Conservation (phyloP, 306 rosid genomes). For the Pyrus bretschneideri region DNA sequence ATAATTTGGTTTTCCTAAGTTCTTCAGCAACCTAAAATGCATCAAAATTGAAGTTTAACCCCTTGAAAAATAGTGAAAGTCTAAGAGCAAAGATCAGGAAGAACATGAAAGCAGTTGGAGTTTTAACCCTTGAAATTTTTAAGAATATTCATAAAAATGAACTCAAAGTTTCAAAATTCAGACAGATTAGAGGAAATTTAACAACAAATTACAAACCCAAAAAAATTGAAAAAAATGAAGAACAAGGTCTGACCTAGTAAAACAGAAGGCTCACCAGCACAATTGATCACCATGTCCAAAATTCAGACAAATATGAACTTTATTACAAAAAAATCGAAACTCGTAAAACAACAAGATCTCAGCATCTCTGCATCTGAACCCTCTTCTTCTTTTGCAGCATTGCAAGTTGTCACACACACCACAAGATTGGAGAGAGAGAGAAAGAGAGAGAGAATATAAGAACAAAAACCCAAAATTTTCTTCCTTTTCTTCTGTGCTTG, state of each 20-base stretch:
- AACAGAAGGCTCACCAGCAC: not conserved
- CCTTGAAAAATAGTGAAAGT: not conserved
- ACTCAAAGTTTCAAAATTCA: not conserved
- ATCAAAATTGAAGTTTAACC: not conserved
- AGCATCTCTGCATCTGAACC: not conserved
- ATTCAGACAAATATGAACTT: not conserved
- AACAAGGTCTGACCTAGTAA: conserved; percentile 5
- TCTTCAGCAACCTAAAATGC: conserved; percentile 8
- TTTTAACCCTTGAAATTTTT: not conserved
- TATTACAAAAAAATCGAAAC: not conserved
- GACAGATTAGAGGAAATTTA: not conserved
- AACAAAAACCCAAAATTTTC: not conserved
- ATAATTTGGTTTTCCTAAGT: not conserved
- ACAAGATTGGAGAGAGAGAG: conserved; percentile 12
- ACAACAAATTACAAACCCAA: not conserved
- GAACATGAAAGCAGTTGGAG: not conserved
- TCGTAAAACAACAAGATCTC: conserved; percentile 16
- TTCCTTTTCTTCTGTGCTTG: not conserved
- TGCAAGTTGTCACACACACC: conserved; percentile 10
- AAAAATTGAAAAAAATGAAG: no score
- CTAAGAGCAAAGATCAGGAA: not conserved
- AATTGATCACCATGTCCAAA: not conserved
- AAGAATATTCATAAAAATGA: not conserved
- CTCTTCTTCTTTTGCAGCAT: conserved; percentile 7
- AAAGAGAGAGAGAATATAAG: conserved; percentile 9